A percentile compares a stretch with the other conserved stretches of the same genome.
Conservation (phyloP, 305 asterid species). For the Vinca major region DNA sequence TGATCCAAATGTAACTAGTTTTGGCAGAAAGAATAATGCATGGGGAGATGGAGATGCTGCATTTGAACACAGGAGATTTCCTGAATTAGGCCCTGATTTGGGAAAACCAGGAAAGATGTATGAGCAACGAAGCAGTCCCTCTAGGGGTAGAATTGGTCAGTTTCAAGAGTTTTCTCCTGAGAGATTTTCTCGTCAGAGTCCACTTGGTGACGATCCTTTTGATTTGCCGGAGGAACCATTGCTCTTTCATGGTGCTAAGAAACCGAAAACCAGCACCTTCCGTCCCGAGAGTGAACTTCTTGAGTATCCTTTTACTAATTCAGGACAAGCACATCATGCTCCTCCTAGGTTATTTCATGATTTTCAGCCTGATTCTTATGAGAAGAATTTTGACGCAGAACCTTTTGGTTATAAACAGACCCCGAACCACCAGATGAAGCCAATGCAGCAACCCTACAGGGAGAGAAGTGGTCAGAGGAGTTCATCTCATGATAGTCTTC, state of each 20-base stretch:
- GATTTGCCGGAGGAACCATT: slow-evolving; percentile 84
- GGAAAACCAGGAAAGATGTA: slow-evolving; percentile 33
- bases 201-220: slow-evolving; percentile 62
- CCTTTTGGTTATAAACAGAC: slow-evolving; percentile 33
- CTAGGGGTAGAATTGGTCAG: slow-evolving; percentile 33
- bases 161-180: slow-evolving; percentile 51
- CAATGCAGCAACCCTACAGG: slow-evolving; percentile 34
- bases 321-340: slow-evolving; percentile 39
- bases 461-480: slow-evolving; percentile 30
- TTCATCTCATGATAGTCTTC: slow-evolving; percentile 41
- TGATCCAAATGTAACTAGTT: slow-evolving; percentile 30
- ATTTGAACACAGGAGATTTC: slow-evolving; percentile 44
- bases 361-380: slow-evolving; percentile 30
- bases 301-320: slow-evolving; percentile 65
- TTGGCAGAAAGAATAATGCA: slow-evolving; percentile 31
- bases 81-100: slow-evolving; percentile 31
- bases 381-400: slow-evolving; percentile 44
- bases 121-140: slow-evolving; percentile 45
- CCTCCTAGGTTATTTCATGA: slow-evolving; percentile 31
- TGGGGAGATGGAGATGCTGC: slow-evolving; percentile 42
- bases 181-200: slow-evolving; percentile 37
- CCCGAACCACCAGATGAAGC: slow-evolving; percentile 30
- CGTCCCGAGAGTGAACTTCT: slow-evolving; percentile 61
- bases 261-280: slow-evolving; percentile 37
- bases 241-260: slow-evolving; percentile 53